A percentile compares a stretch with the other conserved stretches of the same genome.
Evolutionary conservation across 257 asterid species (phyloP).

Genomic region (Handroanthus guayacan): DNA sequence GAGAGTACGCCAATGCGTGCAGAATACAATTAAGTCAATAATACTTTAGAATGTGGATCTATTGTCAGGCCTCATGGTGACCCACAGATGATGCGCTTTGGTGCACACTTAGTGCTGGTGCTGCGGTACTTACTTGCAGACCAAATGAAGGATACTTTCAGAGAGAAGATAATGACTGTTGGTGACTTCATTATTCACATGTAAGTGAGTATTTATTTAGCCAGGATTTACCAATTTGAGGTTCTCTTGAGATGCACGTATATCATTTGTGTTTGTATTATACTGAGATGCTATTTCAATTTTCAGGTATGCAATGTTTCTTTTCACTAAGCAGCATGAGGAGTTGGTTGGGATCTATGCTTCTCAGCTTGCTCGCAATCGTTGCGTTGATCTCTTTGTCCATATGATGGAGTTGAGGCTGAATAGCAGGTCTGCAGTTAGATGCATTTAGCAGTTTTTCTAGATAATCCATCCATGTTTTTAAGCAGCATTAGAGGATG

Average conservation of each 20-base stretch:
- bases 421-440: constrained; percentile 79
- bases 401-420: constrained; percentile 99
- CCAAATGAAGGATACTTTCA: constrained; percentile 81
- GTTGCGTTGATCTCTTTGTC: constrained; percentile 93
- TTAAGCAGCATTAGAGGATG: background rate
- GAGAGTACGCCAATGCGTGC: constrained; percentile 26
- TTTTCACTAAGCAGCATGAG: constrained; percentile 88
- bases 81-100: constrained; percentile 99
- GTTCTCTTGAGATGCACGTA: constrained; percentile 31
- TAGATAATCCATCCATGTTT: background rate
- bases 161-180: constrained; percentile 84
- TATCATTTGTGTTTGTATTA: constrained; percentile 8
- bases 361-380: constrained; percentile 93
- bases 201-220: constrained; percentile 55
- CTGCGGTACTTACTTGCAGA: constrained; percentile 82
- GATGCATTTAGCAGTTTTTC: constrained; percentile 16
- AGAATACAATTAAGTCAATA: constrained; percentile 13
- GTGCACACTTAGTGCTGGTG: constrained; percentile 97
- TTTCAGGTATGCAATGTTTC: constrained; percentile 96
- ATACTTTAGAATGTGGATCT: constrained; percentile 20
- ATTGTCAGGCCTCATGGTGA: constrained; percentile 97
- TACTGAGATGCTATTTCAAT: constrained; percentile 58
- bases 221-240: constrained; percentile 17
- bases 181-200: constrained; percentile 96
- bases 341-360: constrained; percentile 97